Conservation (phyloP, 495 filamentous ascomycete genomes). For the Penicillium pancosmium region DNA sequence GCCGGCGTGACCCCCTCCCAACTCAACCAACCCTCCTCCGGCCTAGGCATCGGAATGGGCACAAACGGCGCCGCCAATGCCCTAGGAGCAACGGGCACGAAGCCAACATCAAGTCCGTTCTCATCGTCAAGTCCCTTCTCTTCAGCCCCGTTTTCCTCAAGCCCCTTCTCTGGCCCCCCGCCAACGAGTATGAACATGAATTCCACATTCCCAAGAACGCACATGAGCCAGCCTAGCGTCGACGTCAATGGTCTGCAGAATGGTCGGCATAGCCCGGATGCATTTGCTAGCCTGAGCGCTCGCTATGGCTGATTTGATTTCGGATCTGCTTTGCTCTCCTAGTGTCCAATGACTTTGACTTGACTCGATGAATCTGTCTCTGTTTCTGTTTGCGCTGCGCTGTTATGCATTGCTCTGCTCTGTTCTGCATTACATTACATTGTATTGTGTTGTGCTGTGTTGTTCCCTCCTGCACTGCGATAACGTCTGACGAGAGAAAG, state of each 20-base stretch:
- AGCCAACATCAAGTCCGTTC: not conserved
- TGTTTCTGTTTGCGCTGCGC: not conserved
- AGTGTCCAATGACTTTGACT: not conserved
- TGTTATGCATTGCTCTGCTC: not conserved
- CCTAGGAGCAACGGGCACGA: constrained; percentile 24
- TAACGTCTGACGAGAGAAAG: not conserved
- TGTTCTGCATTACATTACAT: not conserved
- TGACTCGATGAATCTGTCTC: not conserved
- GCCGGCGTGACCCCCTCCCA: constrained; percentile 21
- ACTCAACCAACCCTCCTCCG: constrained; percentile 15
- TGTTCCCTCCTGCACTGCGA: not conserved
- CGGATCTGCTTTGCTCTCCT: not conserved
- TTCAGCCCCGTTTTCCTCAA: constrained; percentile 9
- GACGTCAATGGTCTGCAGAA: constrained; percentile 73
- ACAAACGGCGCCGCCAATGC: constrained; percentile 18
- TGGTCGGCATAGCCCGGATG: constrained; percentile 92
- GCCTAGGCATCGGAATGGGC: constrained; percentile 26
- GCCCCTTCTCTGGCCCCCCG: constrained; percentile 14
- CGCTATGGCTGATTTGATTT: constrained; percentile 31
- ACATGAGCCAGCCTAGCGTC: constrained; percentile 88
- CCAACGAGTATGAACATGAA: constrained; percentile 7
- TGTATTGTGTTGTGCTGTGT: too few relatives aligned
- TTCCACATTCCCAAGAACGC: constrained; percentile 41
- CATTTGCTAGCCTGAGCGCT: constrained; percentile 92
- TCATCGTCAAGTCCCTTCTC: constrained; percentile 3